phyloP scores from a whole-genome alignment of 768 basidiomycete species.

The Boletellus ananas region DNA sequence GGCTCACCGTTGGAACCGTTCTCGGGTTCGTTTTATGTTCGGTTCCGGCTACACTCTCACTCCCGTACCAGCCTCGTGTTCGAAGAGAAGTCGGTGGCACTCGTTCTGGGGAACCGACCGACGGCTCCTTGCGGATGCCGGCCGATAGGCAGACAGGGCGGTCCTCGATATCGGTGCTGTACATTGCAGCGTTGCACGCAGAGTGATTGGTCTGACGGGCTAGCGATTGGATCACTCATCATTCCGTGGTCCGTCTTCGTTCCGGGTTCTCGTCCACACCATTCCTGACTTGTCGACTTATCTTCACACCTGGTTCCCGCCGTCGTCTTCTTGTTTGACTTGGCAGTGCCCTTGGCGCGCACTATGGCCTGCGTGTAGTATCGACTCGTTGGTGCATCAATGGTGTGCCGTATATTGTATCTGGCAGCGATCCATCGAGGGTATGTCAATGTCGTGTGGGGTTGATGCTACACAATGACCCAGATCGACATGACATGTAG shows the following conservation, averaged over 20 bases:
- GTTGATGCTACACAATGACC: no score
- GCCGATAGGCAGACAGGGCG: no score
- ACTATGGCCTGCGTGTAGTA: no score
- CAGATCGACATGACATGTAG: no score
- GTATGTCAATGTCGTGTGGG: no score
- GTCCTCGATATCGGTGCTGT: neutral
- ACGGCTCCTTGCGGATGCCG: neutral
- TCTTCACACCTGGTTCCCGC: no score
- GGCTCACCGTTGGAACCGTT: neutral
- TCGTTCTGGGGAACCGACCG: neutral
- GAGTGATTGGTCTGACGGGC: neutral
- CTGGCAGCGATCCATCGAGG: neutral
- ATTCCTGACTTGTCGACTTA: no score
- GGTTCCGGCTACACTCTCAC: conserved; percentile 12
- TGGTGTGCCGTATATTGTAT: no score
- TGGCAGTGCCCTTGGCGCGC: no score
- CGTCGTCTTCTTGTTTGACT: no score
- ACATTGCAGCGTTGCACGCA: neutral
- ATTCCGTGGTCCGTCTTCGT: neutral
- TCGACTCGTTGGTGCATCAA: no score
- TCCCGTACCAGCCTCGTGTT: neutral
- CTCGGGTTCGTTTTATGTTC: conserved; percentile 4
- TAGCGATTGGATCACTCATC: neutral
- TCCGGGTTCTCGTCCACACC: no score
- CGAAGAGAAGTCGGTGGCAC: neutral